A percentile compares a stretch with the other conserved stretches of the same genome.
These are phyloP conservation scores for Globisporangium yorkense DNA, from an alignment of 352 stramenopile genomes.

Conservation along the genomic window DNA sequence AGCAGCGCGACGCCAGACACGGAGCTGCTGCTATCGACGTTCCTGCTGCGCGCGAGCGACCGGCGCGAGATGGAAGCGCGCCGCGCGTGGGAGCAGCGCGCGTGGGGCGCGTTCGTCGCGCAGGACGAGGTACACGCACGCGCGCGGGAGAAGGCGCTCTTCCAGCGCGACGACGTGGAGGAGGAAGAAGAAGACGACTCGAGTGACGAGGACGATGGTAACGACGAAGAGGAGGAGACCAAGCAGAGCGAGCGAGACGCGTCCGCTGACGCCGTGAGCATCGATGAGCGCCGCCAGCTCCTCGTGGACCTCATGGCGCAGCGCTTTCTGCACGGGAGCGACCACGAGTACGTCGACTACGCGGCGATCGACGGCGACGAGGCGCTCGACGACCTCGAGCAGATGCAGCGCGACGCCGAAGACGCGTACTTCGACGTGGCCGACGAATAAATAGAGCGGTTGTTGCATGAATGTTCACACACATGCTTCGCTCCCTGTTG, in stretches of 20 bases:
- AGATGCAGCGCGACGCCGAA: slow-evolving; percentile 74
- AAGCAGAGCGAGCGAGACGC: slow-evolving; percentile 15
- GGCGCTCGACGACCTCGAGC: slow-evolving; percentile 52
- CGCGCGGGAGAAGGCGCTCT: slow-evolving; percentile 23
- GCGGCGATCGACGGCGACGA: slow-evolving; percentile 53
- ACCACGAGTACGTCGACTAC: slow-evolving; percentile 63
- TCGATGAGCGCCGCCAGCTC: slow-evolving; percentile 43
- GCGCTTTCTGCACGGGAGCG: slow-evolving; percentile 61
- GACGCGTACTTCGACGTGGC: slow-evolving; percentile 66
- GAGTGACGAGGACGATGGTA: slow-evolving; percentile 27
- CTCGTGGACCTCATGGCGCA: slow-evolving; percentile 72
- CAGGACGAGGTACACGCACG: slow-evolving; percentile 17
- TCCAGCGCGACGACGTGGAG: slow-evolving; percentile 26
- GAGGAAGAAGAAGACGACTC: slow-evolving; percentile 33
- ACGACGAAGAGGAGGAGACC: slow-evolving; percentile 26
- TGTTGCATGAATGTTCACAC: neutral
- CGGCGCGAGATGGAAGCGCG: slow-evolving; percentile 62
- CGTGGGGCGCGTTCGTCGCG: slow-evolving; percentile 38
- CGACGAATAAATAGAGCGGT: neutral
- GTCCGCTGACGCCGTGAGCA: slow-evolving; percentile 7
- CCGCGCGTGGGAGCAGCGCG: slow-evolving; percentile 50
- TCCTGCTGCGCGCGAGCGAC: slow-evolving; percentile 65
- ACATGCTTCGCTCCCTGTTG: neutral
- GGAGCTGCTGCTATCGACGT: slow-evolving; percentile 42
- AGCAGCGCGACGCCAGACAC: neutral